phyloP scores from a whole-genome alignment of 768 basidiomycete species.

The Naganishia vishniacii region DNA sequence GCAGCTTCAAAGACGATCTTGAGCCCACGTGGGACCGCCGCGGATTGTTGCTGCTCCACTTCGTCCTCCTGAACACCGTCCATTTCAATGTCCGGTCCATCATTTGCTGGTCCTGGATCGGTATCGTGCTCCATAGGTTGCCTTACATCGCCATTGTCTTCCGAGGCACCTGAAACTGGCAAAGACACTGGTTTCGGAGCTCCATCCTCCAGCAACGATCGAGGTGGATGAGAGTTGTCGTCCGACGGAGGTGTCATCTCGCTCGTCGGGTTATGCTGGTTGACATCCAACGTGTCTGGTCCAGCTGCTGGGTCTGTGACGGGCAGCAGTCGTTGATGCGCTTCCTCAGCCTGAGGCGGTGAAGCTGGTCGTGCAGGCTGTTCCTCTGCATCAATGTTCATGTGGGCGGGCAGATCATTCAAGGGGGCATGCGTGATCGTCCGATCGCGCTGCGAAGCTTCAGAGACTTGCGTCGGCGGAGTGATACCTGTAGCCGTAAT shows the following conservation, averaged over 20 bases:
- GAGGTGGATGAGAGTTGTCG: neutral
- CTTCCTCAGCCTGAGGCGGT: neutral
- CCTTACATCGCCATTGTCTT: neutral
- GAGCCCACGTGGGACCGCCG: no score
- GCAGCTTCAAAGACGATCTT: neutral
- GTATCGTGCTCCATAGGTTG: neutral
- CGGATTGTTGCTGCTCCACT: no score
- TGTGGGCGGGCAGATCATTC: neutral
- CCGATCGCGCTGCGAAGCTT: conserved; percentile 13
- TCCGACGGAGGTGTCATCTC: neutral
- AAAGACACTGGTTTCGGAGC: neutral
- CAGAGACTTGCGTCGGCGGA: conserved; percentile 10
- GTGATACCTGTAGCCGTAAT: conserved; percentile 9
- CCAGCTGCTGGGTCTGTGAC: neutral
- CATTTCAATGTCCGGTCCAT: neutral
- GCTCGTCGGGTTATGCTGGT: neutral
- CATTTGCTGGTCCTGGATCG: neutral
- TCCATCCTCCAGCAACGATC: neutral
- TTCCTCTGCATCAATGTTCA: neutral
- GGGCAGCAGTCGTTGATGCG: neutral
- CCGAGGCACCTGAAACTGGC: neutral
- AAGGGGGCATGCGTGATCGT: conserved; percentile 4
- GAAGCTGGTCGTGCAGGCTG: neutral
- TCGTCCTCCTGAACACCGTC: no score
- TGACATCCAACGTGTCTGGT: neutral